Base-by-base conservation (phyloP, 164 flowering plant species). In the Berberis vulgaris region DNA sequence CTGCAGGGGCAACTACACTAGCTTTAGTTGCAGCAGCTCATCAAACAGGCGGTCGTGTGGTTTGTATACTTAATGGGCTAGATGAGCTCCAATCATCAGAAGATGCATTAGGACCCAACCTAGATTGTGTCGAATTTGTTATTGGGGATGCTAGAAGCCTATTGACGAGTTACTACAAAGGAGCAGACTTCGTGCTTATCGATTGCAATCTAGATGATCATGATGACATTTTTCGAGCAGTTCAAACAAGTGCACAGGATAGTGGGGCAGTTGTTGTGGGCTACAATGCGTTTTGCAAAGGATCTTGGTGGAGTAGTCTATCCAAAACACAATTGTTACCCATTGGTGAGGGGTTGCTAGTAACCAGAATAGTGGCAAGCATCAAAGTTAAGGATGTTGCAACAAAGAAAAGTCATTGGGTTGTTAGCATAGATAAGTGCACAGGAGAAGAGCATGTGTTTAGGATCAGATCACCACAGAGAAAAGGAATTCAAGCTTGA, bases 391-490 rank as follows among this genome's bases (percentile, higher is more conserved):
- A 41, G 12, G n/a, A 49, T 62, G 56, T 67, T 54, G 70, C 6
- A 55, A 62, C 70, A 7, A 80, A 71, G 78, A 79, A 49, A 77
- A 83, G 89, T 65, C 80, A 63, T 6, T 91, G 97, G 97, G 73
- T 86, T 65, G 84, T 84, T 9, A 83, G 71, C 64, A 83, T 91
- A 3, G 96, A 91, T 64, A 71, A 81, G 47, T 79, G 78, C 64
- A 91, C 97, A 0, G 97, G 96, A 2, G 97, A 91, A 77, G 95
- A 90, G 60, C 95, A 90, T 76, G 88, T 88, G 6, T 86, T 79
- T 45, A 78, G 92, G 73, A 77, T 90, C 62, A 81, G 74, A 64
- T 65, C 74, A 55, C 70, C 78, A 11, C 62, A 57, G 5, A 57
- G 62, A 50, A 64, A 68, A 49, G 65, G 46, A 57, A 60, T 71